A percentile compares a stretch with the other conserved stretches of the same genome.
Evolutionary conservation across 768 basidiomycete species (phyloP).

Genomic region (Rossbeevera mucosa): DNA sequence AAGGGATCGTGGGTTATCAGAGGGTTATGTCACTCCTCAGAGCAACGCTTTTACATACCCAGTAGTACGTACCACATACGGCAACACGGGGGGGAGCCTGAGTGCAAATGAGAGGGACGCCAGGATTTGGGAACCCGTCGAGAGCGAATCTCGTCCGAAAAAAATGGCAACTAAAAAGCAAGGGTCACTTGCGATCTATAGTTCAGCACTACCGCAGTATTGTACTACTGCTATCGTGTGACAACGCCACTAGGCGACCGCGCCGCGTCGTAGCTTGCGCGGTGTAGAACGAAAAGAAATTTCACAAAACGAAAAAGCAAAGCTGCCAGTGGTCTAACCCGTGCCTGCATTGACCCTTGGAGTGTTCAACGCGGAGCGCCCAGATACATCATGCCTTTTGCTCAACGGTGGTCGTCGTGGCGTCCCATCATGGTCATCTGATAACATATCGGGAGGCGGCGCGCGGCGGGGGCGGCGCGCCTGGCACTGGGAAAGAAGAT

Average conservation of each 20-base stretch:
- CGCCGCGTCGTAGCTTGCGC: conserved; percentile 3
- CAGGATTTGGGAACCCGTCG: background rate
- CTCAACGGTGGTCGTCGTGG: conserved; percentile 13
- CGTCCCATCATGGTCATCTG: conserved; percentile 3
- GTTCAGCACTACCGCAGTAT: too few species aligned
- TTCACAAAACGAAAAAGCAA: background rate
- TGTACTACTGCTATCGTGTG: background rate
- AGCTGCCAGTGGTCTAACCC: conserved; percentile 2
- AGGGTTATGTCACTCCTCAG: background rate
- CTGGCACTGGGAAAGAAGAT: conserved; percentile 13
- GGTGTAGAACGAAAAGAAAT: background rate
- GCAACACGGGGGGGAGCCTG: background rate
- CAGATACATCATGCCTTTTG: background rate
- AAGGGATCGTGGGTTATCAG: background rate
- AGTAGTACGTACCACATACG: background rate
- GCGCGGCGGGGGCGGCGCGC: background rate
- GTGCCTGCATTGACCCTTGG: conserved; percentile 2
- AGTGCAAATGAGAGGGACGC: background rate
- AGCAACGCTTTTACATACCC: background rate
- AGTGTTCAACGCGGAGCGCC: background rate
- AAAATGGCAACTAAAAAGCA: background rate
- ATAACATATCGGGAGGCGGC: background rate
- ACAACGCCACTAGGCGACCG: background rate
- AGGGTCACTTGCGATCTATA: background rate
- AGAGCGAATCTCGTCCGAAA: background rate